These are phyloP conservation scores for Trametes sp. DNA, from an alignment of 1,284 basidiomycete genomes.

Conservation along the genomic window DNA sequence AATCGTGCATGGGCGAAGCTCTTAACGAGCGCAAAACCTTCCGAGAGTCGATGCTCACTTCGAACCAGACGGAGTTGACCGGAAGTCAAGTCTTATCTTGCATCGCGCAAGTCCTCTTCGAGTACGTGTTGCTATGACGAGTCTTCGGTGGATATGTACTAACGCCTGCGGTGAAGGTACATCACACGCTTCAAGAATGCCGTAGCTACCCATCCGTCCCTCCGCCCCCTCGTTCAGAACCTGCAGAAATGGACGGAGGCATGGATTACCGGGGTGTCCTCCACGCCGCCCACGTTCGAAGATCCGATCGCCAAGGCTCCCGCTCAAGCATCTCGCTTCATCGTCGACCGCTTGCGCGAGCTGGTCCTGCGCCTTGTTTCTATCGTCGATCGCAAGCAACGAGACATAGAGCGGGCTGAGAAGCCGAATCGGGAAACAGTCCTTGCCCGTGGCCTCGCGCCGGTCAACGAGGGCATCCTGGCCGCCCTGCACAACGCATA, in stretches of 20 bases:
- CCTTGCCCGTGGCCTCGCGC: conserved; percentile 22
- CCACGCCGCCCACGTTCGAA: conserved; percentile 45
- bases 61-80: conserved; percentile 48
- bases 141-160: neutral
- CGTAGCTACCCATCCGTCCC: conserved; percentile 52
- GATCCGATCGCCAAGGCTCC: conserved; percentile 44
- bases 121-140: conserved; percentile 48
- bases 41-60: conserved; percentile 21
- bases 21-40: conserved; percentile 45
- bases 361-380: conserved; percentile 51
- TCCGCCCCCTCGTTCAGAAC: conserved; percentile 50
- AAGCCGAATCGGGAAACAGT: conserved; percentile 44
- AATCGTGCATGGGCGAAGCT: conserved; percentile 48
- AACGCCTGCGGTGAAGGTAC: conserved; percentile 47
- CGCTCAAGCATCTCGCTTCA: conserved; percentile 42
- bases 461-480: conserved; percentile 29
- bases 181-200: conserved; percentile 68
- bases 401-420: conserved; percentile 31
- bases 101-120: conserved; percentile 55
- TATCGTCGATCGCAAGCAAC: conserved; percentile 54
- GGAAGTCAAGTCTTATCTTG: conserved; percentile 51
- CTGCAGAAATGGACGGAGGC: conserved; percentile 53
- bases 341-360: conserved; percentile 48
- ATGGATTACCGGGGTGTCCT: conserved; percentile 53
- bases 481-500: conserved; percentile 37